Evolutionary conservation across 192 early-diverging fungal genomes (phyloP), one percentile per base, ranked within the genome.

Genomic region (Coemansia sp.): DNA sequence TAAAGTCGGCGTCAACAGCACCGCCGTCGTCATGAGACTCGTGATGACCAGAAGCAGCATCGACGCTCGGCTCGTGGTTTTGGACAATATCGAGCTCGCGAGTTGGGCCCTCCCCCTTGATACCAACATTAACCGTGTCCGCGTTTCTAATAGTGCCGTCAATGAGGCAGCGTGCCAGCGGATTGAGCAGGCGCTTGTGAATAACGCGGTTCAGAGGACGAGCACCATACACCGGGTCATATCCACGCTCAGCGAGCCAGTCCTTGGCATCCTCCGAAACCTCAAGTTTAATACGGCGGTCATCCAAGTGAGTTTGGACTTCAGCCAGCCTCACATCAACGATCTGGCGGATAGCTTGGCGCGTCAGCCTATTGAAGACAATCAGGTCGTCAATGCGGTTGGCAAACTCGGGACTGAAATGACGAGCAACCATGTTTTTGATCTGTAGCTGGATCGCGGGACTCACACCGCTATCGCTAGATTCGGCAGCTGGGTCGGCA

Each of bases 351-450:
- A 94, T 89, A n/a, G 86, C 87, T 0, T 47, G 68, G 63, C 88
- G 86, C 1, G 85, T 80, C 10, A 93, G 84, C 4, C 89, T 78
- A 70, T 93, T 93, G 74, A 91, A 91, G 20, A 92, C 87, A n/a
- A 92, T 86, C 67, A 93, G 73, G 64, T 92, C 90, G 65, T 92
- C 91, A 45, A 93, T 87, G 70, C 91, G 87, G 70, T 93, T 93
- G 45, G 86, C 80, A 71, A 93, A 91, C 75, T 93, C 91, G 37
- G 90, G 91, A 27, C 88, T 83, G 64, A 93, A 92, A 52, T 92
- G 91, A 13, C 83, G 86, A 27, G 89, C 86, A 9, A 93, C 87
- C 47, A 88, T 86, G 59, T 87, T 78, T 62, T 90, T 74, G 15
- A 93, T 88, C 32, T 85, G 85, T 35, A 84, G 74, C 67, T 88